These are phyloP conservation scores for Aulographum hederae DNA, from an alignment of 2,329 filamentous ascomycete genomes.

Conservation along the genomic window DNA sequence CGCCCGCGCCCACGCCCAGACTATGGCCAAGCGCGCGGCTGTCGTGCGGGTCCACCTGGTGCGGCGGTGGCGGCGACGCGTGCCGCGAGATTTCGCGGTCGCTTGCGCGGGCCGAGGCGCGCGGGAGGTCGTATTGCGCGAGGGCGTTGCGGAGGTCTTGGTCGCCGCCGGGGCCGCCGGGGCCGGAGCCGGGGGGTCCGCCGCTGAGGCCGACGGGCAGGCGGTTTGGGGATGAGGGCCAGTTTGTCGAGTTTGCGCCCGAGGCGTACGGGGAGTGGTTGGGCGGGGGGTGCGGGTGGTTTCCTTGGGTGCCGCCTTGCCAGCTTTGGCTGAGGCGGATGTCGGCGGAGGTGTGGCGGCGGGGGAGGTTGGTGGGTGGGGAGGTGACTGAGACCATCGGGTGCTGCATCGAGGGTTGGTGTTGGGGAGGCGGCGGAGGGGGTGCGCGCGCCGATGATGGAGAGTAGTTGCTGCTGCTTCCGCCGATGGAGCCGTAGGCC, in stretches of 20 bases:
- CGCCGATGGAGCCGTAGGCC: slow-evolving; percentile 76
- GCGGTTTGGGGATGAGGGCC: slow-evolving; percentile 47
- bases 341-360: slow-evolving; percentile 87
- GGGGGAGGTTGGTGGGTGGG: slow-evolving; percentile 48
- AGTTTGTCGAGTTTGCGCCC: slow-evolving; percentile 41
- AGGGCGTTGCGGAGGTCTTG: slow-evolving; percentile 56
- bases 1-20: no score
- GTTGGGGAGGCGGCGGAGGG: slow-evolving; percentile 40
- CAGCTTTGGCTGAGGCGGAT: slow-evolving; percentile 56
- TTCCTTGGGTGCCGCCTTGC: slow-evolving; percentile 27
- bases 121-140: slow-evolving; percentile 47
- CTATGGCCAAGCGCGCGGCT: no score
- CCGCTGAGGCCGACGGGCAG: slow-evolving; percentile 22
- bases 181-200: no score
- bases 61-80: slow-evolving; percentile 29
- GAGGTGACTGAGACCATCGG: slow-evolving; percentile 35
- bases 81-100: slow-evolving; percentile 20
- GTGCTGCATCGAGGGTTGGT: slow-evolving; percentile 39
- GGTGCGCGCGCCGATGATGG: slow-evolving; percentile 59
- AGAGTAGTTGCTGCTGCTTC: slow-evolving; percentile 41
- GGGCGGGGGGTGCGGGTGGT: slow-evolving; percentile 9
- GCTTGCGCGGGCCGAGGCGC: slow-evolving; percentile 21
- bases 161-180: slow-evolving; percentile 26
- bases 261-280: slow-evolving; percentile 48
- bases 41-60: not conserved